Evolutionary conservation across 2,329 filamentous ascomycete species (phyloP).

Genomic region (Lasiodiplodia sp.): DNA sequence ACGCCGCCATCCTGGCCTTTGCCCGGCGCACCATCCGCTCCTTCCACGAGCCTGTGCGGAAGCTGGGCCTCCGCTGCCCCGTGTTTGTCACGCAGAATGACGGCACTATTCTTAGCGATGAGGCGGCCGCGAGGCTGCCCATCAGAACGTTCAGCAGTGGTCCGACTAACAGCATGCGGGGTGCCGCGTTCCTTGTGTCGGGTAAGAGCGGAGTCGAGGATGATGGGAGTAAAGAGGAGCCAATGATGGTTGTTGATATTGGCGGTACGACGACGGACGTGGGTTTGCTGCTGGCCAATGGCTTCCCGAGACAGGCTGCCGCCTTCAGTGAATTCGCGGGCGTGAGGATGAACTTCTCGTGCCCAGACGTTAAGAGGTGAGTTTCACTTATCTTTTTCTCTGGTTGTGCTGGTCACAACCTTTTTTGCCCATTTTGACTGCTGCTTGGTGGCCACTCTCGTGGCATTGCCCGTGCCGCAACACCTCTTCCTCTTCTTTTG

Average conservation of each 20-base stretch:
- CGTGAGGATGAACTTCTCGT: slow-evolving; percentile 61
- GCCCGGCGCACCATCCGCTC: slow-evolving; percentile 64
- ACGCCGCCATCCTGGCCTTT: slow-evolving; percentile 67
- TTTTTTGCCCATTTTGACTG: too few species aligned
- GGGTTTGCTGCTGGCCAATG: slow-evolving; percentile 64
- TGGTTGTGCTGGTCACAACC: neutral
- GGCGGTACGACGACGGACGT: slow-evolving; percentile 72
- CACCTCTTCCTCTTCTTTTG: neutral
- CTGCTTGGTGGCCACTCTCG: too few species aligned
- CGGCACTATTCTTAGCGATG: slow-evolving; percentile 65
- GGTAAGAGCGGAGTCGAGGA: slow-evolving; percentile 37
- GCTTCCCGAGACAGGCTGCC: slow-evolving; percentile 67
- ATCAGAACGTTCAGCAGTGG: slow-evolving; percentile 70
- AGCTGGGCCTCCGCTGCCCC: slow-evolving; percentile 56
- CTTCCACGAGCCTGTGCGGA: slow-evolving; percentile 61
- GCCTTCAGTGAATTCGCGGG: slow-evolving; percentile 68
- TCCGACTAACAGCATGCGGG: slow-evolving; percentile 65
- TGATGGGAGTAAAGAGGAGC: slow-evolving; percentile 31
- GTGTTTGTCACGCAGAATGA: slow-evolving; percentile 71
- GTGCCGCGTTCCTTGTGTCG: slow-evolving; percentile 62
- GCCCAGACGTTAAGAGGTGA: slow-evolving; percentile 53
- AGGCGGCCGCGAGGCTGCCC: slow-evolving; percentile 62
- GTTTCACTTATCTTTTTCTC: slow-evolving; percentile 38
- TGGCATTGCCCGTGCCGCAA: too few species aligned
- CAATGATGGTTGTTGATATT: slow-evolving; percentile 65